Evolutionary conservation across 1,284 basidiomycete genomes (phyloP).

Genomic region (Veloporphyrellus conicus): DNA sequence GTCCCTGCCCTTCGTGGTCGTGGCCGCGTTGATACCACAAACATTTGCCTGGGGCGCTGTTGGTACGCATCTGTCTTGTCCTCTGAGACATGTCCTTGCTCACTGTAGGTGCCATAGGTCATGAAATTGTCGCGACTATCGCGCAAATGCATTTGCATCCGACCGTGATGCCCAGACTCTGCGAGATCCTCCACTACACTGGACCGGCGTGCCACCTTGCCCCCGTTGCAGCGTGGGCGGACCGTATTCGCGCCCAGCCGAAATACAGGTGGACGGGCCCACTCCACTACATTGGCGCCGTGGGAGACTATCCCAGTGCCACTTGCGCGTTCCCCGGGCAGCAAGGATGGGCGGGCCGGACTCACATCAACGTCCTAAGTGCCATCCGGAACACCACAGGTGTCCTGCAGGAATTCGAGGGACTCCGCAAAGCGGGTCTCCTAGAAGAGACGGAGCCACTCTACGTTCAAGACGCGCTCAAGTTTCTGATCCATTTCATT

Average conservation of each 20-base stretch:
- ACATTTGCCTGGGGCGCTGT: constrained; percentile 43
- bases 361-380: constrained; percentile 68
- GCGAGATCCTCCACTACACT: constrained; percentile 55
- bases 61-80: constrained; percentile 28
- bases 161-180: constrained; percentile 64
- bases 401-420: constrained; percentile 49
- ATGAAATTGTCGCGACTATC: constrained; percentile 89
- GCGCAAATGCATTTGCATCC: constrained; percentile 88
- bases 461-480: constrained; percentile 52
- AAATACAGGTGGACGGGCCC: constrained; percentile 64
- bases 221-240: constrained; percentile 84
- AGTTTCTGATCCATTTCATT: constrained; percentile 86
- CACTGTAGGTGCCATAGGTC: constrained; percentile 45
- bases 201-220: constrained; percentile 64
- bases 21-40: constrained; percentile 23
- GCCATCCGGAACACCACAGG: constrained; percentile 71
- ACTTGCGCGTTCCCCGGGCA: constrained; percentile 76
- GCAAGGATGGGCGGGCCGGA: constrained; percentile 69
- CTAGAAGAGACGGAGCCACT: constrained; percentile 19
- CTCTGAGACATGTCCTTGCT: not conserved
- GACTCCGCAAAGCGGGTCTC: constrained; percentile 11
- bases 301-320: constrained; percentile 72
- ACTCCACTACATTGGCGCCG: constrained; percentile 72
- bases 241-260: constrained; percentile 52
- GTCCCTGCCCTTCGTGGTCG: constrained; percentile 13